A percentile compares a stretch with the other conserved stretches of the same genome.
Evolutionary conservation across 768 basidiomycete species (phyloP).

Genomic region (Lactifluus volemus): DNA sequence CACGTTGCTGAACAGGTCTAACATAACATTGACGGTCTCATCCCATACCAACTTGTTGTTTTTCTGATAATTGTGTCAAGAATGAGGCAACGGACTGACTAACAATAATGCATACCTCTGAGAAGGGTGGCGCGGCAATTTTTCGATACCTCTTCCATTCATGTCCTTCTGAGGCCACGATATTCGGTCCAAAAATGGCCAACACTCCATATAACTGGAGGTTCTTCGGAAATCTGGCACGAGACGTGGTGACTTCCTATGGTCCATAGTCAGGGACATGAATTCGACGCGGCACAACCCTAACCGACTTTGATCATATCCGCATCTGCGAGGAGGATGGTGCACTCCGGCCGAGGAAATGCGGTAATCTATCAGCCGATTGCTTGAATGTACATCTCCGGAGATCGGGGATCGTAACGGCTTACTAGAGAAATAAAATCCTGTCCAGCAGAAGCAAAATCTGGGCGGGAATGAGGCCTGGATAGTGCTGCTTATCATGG

Average conservation of each 20-base stretch:
- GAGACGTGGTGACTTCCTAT: constrained; percentile 43
- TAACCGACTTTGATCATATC: constrained; percentile 11
- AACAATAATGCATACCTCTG: constrained; percentile 34
- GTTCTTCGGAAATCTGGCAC: constrained; percentile 51
- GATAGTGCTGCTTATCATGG: too few species aligned
- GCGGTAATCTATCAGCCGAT: neutral
- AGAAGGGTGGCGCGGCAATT: constrained; percentile 56
- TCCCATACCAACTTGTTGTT: constrained; percentile 35
- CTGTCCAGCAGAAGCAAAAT: constrained; percentile 3
- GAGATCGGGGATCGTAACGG: neutral
- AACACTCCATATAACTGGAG: constrained; percentile 37
- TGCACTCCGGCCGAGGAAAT: neutral
- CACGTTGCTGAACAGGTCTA: constrained; percentile 31
- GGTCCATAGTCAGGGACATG: neutral
- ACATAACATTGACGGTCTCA: constrained; percentile 27
- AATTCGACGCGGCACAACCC: too few species aligned
- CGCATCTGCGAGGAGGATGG: constrained; percentile 9
- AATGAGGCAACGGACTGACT: neutral
- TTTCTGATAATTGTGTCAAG: constrained; percentile 15
- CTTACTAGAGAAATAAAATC: constrained; percentile 5
- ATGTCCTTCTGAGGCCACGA: constrained; percentile 55
- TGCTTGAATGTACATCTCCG: neutral
- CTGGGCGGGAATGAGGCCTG: neutral
- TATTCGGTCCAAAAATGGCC: constrained; percentile 48
- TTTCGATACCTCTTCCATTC: constrained; percentile 60